These are phyloP conservation scores for Ceratocystis cacaofunesta DNA, from an alignment of 2,329 filamentous ascomycete genomes.

Conservation along the genomic window DNA sequence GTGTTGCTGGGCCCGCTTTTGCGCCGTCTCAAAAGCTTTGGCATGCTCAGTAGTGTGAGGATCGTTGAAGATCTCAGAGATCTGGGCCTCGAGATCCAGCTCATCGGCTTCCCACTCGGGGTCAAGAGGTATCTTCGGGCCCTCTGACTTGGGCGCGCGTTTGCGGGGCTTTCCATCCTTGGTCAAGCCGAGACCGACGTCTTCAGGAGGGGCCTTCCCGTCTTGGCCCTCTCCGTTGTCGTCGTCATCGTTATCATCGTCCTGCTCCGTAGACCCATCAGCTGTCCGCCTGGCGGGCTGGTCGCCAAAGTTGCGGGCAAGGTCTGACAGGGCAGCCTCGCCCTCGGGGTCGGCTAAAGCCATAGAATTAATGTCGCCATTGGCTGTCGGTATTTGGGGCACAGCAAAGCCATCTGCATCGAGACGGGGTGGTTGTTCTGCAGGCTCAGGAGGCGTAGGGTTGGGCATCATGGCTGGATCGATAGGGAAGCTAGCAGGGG, in stretches of 20 bases:
- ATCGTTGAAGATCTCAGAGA: slow-evolving; percentile 53
- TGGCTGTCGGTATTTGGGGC: slow-evolving; percentile 31
- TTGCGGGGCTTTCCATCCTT: slow-evolving; percentile 5
- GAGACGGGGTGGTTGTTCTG: slow-evolving; percentile 19
- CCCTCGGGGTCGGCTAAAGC: slow-evolving; percentile 15
- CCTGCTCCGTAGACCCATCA: not conserved
- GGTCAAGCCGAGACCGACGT: slow-evolving; percentile 16
- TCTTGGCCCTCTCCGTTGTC: not conserved
- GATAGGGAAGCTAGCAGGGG: not conserved
- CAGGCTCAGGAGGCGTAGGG: not conserved
- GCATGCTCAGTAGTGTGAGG: slow-evolving; percentile 42
- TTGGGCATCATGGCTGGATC: slow-evolving; percentile 3
- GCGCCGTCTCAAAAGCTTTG: slow-evolving; percentile 42
- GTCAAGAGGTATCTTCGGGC: slow-evolving; percentile 38
- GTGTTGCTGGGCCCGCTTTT: slow-evolving; percentile 40
- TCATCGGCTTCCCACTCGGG: slow-evolving; percentile 51
- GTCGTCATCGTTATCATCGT: slow-evolving; percentile 20
- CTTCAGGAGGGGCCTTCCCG: slow-evolving; percentile 17
- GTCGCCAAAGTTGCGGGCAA: slow-evolving; percentile 34
- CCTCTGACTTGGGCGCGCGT: slow-evolving; percentile 18
- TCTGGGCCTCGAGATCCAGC: slow-evolving; percentile 52
- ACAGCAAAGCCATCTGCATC: slow-evolving; percentile 58
- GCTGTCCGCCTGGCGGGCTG: slow-evolving; percentile 11
- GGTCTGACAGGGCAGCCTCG: slow-evolving; percentile 26
- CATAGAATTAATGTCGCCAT: slow-evolving; percentile 17